Conservation (phyloP, 176 grass and related monocot species). For the Chloris gayana region DNA sequence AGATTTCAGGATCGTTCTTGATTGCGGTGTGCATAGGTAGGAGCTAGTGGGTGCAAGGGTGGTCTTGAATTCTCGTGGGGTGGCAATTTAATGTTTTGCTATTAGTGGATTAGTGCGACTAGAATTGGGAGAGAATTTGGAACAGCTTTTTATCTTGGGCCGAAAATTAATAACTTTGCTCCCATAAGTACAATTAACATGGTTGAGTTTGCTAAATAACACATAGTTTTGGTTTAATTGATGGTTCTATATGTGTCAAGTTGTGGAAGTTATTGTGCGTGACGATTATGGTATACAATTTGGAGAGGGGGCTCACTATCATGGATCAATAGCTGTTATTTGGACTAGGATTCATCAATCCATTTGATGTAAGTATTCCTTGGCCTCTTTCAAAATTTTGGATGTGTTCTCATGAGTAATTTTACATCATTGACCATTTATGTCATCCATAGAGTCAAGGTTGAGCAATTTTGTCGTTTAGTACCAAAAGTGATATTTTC, state of each 20-base stretch:
- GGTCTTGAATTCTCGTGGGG: slow-evolving; percentile 16
- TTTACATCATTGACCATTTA: background rate
- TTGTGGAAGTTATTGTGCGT: background rate
- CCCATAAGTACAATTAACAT: background rate
- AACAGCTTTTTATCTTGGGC: background rate
- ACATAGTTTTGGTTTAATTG: background rate
- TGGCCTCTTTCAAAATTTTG: background rate
- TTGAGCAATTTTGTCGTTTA: background rate
- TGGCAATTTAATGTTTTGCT: slow-evolving; percentile 18
- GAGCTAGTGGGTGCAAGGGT: slow-evolving; percentile 14
- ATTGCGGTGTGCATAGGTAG: background rate
- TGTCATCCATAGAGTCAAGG: background rate
- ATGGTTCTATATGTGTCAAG: background rate
- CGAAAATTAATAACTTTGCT: background rate
- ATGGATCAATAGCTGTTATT: slow-evolving; percentile 4
- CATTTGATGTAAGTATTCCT: background rate
- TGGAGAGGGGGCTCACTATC: background rate
- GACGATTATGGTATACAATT: slow-evolving; percentile 1
- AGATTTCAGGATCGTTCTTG: slow-evolving; percentile 11
- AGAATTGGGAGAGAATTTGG: slow-evolving; percentile 17
- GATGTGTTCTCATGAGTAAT: background rate
- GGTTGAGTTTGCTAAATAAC: background rate
- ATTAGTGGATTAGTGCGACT: background rate
- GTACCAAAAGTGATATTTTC: background rate
- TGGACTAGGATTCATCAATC: background rate